A percentile compares a stretch with the other conserved stretches of the same genome.
Conservation (phyloP, 2,329 filamentous ascomycete species). For the Chrysoporthe austroafricana region DNA sequence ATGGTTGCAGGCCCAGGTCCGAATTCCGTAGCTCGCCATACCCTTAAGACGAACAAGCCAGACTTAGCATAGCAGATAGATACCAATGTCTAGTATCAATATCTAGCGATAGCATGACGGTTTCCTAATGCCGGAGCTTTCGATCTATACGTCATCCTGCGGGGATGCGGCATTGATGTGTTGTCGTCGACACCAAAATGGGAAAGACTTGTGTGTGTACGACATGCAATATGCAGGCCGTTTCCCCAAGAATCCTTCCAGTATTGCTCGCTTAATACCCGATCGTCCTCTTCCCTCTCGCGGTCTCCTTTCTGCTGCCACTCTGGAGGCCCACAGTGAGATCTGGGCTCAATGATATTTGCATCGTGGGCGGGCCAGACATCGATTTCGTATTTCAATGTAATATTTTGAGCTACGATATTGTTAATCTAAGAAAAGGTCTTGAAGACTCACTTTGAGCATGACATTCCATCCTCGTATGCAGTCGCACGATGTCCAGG, state of each 20-base stretch:
- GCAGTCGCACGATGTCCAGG: background rate
- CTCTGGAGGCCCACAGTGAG: too few relatives aligned
- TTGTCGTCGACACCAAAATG: background rate
- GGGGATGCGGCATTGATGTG: background rate
- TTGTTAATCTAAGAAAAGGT: background rate
- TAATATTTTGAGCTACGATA: background rate
- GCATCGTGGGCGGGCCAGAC: background rate
- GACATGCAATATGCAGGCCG: background rate
- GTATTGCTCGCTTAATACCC: too few relatives aligned
- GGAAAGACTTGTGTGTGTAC: background rate
- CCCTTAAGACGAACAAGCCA: too few relatives aligned
- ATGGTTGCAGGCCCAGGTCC: background rate
- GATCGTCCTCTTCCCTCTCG: too few relatives aligned
- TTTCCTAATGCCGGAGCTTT: background rate
- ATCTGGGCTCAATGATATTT: too few relatives aligned
- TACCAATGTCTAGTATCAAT: too few relatives aligned
- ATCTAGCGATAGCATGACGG: background rate
- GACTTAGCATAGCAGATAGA: too few relatives aligned
- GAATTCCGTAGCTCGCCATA: background rate
- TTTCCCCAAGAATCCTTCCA: background rate
- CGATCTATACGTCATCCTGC: background rate
- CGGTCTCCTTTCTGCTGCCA: too few relatives aligned
- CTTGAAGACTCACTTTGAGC: background rate
- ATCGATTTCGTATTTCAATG: background rate
- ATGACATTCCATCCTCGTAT: background rate